Evolutionary conservation across 2,329 filamentous ascomycete genomes (phyloP).

Genomic region (Davidsoniella australis): DNA sequence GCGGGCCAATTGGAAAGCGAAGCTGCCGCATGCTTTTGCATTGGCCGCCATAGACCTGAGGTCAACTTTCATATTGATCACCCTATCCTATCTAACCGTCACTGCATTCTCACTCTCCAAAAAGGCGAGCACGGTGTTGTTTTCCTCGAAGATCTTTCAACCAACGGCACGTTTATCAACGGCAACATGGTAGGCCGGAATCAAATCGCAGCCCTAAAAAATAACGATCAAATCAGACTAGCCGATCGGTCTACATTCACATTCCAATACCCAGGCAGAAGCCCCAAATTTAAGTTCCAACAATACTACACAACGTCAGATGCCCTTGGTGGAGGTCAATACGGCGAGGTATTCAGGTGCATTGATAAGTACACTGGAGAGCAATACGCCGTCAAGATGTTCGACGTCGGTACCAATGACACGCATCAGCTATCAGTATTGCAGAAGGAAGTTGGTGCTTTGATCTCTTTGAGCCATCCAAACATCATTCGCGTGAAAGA

Average conservation of each 20-base stretch:
- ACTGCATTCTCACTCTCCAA: constrained; percentile 51
- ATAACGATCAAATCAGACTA: constrained; percentile 81
- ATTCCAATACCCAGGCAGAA: constrained; percentile 63
- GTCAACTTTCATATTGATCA: constrained; percentile 55
- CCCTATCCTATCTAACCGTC: constrained; percentile 52
- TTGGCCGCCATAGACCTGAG: constrained; percentile 7
- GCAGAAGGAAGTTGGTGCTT: constrained; percentile 87
- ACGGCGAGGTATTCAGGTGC: constrained; percentile 83
- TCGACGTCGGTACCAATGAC: constrained; percentile 57
- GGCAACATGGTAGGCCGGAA: constrained; percentile 83
- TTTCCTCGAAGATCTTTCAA: constrained; percentile 81
- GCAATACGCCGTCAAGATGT: constrained; percentile 84
- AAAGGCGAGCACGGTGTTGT: constrained; percentile 40
- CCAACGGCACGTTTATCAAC: constrained; percentile 93
- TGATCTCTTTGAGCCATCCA: constrained; percentile 94
- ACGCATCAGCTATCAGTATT: constrained; percentile 30
- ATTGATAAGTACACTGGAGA: constrained; percentile 70
- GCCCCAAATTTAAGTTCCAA: constrained; percentile 52
- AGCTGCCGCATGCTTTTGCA: constrained; percentile 18
- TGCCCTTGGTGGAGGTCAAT: constrained; percentile 85
- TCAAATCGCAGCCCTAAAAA: constrained; percentile 70
- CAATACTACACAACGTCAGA: constrained; percentile 75
- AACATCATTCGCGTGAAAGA: constrained; percentile 88
- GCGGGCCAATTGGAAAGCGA: constrained; percentile 18
- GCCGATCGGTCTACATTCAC: constrained; percentile 73